Evolutionary conservation across 176 grass and related monocot genomes (phyloP).

Genomic region (Themeda triandra): DNA sequence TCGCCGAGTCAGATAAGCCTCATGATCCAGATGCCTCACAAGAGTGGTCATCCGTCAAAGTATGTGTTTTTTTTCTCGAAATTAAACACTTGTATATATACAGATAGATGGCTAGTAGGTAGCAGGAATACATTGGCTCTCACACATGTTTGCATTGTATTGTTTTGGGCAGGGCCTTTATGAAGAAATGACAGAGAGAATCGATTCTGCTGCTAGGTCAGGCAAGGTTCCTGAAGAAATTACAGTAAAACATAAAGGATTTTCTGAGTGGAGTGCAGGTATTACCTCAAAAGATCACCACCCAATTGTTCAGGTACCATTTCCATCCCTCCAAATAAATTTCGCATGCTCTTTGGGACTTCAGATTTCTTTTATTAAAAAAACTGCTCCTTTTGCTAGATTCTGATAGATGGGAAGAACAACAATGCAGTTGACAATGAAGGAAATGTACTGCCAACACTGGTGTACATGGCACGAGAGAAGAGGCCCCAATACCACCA

Average conservation of each 20-base stretch:
- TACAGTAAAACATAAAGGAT: slow-evolving; percentile 55
- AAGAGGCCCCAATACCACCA: slow-evolving; percentile 71
- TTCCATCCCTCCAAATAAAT: background rate
- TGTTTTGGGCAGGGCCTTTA: slow-evolving; percentile 43
- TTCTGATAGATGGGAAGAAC: slow-evolving; percentile 68
- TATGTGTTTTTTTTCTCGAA: background rate
- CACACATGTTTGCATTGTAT: background rate
- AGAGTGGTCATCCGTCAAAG: slow-evolving; percentile 52
- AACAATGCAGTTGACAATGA: slow-evolving; percentile 34
- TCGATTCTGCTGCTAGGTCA: slow-evolving; percentile 38
- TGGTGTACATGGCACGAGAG: slow-evolving; percentile 94
- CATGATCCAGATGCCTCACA: background rate
- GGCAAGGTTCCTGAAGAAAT: slow-evolving; percentile 51
- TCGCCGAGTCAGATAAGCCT: slow-evolving; percentile 20
- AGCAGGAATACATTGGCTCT: background rate
- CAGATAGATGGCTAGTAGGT: background rate
- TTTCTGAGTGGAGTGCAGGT: slow-evolving; percentile 49
- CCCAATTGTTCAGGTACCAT: slow-evolving; percentile 69
- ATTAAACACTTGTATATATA: background rate
- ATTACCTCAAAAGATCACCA: slow-evolving; percentile 54
- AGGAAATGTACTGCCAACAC: slow-evolving; percentile 51
- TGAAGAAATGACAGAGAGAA: slow-evolving; percentile 54
- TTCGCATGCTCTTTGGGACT: background rate
- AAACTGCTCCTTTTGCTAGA: slow-evolving; percentile 25
- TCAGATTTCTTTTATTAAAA: background rate